phyloP scores from a whole-genome alignment of 441 rosid genomes.

The Macaranga tanarius region DNA sequence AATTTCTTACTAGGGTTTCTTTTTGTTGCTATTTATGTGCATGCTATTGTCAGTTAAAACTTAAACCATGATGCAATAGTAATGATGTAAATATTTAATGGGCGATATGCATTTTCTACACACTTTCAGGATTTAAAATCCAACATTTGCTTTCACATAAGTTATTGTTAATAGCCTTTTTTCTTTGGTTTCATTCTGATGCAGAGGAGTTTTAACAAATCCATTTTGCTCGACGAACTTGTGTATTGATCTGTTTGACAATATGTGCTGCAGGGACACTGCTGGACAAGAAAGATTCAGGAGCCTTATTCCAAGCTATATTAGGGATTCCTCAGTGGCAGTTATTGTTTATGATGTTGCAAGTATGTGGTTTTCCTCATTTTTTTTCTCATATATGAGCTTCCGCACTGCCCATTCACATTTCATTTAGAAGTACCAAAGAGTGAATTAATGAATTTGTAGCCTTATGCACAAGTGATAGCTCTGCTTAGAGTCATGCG shows the following conservation, averaged over 20 bases:
- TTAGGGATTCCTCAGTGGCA: constrained; percentile 87
- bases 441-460: neutral
- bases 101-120: neutral
- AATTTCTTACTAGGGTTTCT: neutral
- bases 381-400: neutral
- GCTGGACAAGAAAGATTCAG: constrained; percentile 91
- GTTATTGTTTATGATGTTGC: constrained; percentile 87
- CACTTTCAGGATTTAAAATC: neutral
- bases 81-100: neutral
- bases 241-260: neutral
- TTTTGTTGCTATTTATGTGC: neutral
- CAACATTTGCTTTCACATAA: neutral
- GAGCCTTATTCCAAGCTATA: constrained; percentile 92
- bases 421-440: neutral
- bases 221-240: neutral
- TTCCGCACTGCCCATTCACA: neutral
- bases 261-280: constrained; percentile 59
- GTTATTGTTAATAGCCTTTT: neutral
- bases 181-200: neutral
- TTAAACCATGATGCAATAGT: neutral
- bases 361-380: constrained; percentile 44
- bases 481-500: neutral
- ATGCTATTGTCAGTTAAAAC: neutral
- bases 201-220: neutral
- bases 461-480: neutral